Evolutionary conservation across 2,329 filamentous ascomycete species (phyloP).

Genomic region (Ophiostoma montium): DNA sequence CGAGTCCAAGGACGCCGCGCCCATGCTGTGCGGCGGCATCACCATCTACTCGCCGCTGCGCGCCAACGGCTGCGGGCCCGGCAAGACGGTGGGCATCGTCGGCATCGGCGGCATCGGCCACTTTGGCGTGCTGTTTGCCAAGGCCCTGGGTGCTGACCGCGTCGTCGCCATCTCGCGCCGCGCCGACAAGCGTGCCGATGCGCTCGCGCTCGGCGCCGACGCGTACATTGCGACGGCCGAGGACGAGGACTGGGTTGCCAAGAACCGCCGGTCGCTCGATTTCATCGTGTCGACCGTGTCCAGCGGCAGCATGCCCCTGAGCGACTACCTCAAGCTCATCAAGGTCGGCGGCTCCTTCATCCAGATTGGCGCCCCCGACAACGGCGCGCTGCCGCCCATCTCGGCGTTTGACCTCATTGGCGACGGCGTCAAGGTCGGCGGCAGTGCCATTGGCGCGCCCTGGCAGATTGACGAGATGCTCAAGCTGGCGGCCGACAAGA

Average conservation of each 20-base stretch:
- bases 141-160: constrained; percentile 12
- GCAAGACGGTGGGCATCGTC: constrained; percentile 13
- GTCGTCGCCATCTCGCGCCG: constrained; percentile 13
- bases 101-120: constrained; percentile 15
- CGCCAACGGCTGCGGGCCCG: constrained; percentile 10
- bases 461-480: constrained; percentile 48
- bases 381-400: constrained; percentile 27
- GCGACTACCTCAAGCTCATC: constrained; percentile 46
- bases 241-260: constrained; percentile 39
- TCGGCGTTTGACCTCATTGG: constrained; percentile 43
- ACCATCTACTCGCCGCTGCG: constrained; percentile 12
- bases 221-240: constrained; percentile 24
- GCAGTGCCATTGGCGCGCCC: constrained; percentile 34
- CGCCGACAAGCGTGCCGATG: constrained; percentile 10
- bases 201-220: constrained; percentile 10
- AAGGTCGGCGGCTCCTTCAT: constrained; percentile 54
- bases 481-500: constrained; percentile 41
- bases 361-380: constrained; percentile 51
- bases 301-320: constrained; percentile 40
- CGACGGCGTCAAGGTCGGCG: constrained; percentile 38
- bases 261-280: constrained; percentile 37
- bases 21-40: constrained; percentile 14
- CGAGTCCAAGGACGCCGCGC: constrained; percentile 14
- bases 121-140: constrained; percentile 13
- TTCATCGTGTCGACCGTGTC: constrained; percentile 45